phyloP scores from a whole-genome alignment of 176 grass and related monocot species.

The Carex scoparia region DNA sequence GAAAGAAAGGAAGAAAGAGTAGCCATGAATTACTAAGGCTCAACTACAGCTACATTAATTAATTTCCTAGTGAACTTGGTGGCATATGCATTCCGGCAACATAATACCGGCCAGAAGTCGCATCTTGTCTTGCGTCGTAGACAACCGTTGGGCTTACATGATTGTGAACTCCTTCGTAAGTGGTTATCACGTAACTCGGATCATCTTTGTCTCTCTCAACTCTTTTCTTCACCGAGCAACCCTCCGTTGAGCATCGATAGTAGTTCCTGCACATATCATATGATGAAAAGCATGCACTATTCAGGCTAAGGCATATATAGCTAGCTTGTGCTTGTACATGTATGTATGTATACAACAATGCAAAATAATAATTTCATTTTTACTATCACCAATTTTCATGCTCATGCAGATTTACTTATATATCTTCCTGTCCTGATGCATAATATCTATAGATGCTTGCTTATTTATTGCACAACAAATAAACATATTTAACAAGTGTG shows the following conservation, averaged over 20 bases:
- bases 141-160: conserved; percentile 50
- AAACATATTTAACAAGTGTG: neutral
- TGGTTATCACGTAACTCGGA: conserved; percentile 67
- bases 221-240: conserved; percentile 91
- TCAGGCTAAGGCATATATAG: neutral
- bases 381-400: neutral
- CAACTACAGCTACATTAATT: conserved; percentile 11
- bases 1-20: neutral
- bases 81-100: conserved; percentile 48
- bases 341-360: too few species aligned
- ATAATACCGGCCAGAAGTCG: conserved; percentile 60
- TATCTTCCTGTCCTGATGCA: neutral
- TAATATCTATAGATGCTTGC: neutral
- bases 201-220: conserved; percentile 76
- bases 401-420: neutral
- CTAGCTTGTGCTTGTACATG: neutral
- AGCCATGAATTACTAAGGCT: neutral
- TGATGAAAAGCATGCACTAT: neutral
- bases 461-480: neutral
- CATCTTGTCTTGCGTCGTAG: conserved; percentile 69
- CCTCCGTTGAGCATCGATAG: conserved; percentile 83
- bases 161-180: conserved; percentile 85
- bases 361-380: too few species aligned
- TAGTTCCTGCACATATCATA: conserved; percentile 54
- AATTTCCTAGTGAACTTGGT: neutral